Evolutionary conservation across 345 rosid species (phyloP).

Genomic region (Euphorbia peplus): DNA sequence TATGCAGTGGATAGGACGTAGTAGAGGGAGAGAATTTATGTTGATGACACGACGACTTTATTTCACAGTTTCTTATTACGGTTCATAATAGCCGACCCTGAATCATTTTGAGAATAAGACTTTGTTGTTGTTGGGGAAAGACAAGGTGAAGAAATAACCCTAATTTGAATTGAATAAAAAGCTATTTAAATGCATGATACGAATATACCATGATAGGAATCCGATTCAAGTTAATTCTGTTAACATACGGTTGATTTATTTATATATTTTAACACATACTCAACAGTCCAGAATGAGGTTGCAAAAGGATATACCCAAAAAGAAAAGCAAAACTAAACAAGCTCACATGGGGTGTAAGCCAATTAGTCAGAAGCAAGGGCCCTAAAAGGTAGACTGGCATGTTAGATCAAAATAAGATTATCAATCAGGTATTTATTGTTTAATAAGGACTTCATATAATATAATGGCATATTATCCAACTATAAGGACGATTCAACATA

Average conservation of each 20-base stretch:
- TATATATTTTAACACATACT: neutral
- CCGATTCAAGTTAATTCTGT: neutral
- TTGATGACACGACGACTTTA: too few species aligned
- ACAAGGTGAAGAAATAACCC: neutral
- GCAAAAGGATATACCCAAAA: constrained; percentile 21
- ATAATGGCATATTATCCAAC: constrained; percentile 9
- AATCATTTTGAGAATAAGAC: too few species aligned
- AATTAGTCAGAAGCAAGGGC: constrained; percentile 13
- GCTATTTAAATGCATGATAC: neutral
- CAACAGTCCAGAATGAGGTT: neutral
- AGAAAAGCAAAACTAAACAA: constrained; percentile 12
- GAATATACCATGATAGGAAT: neutral
- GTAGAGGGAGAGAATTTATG: too few species aligned
- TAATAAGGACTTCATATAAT: neutral
- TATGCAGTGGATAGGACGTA: too few species aligned
- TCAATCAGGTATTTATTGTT: constrained; percentile 15
- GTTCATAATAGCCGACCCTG: too few species aligned
- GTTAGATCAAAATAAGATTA: constrained; percentile 5
- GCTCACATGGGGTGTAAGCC: constrained; percentile 33
- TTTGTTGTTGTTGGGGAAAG: too few species aligned
- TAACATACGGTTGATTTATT: neutral
- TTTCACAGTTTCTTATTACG: too few species aligned
- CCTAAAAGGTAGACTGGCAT: constrained; percentile 18
- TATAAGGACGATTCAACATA: constrained; percentile 22
- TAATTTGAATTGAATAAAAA: neutral